A percentile compares a stretch with the other conserved stretches of the same genome.
Conservation (phyloP, 768 basidiomycete species). For the Leccinum fibrillosum region DNA sequence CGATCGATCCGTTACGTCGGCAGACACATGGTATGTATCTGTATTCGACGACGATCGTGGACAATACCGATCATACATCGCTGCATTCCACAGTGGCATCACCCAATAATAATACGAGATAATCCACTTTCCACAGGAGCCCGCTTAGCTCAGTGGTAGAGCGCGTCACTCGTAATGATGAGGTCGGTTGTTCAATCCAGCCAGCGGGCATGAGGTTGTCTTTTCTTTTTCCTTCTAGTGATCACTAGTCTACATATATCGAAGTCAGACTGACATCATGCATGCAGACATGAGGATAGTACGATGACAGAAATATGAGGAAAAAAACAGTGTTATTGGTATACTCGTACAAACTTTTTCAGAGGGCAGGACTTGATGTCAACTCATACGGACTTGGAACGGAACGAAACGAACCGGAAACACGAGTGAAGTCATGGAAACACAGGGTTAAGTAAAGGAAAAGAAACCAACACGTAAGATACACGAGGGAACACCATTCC, state of each 20-base stretch:
- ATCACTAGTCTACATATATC: too few species aligned
- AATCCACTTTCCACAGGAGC: background rate
- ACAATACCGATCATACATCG: background rate
- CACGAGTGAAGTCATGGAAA: background rate
- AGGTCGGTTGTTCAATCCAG: slow-evolving; percentile 47
- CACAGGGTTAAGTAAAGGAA: background rate
- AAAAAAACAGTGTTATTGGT: background rate
- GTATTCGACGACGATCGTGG: background rate
- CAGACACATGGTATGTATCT: too few species aligned
- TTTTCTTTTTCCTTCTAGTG: too few species aligned
- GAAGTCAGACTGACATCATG: background rate
- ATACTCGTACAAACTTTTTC: background rate
- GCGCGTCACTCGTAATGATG: slow-evolving; percentile 32
- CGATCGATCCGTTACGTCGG: background rate
- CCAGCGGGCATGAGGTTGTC: slow-evolving; percentile 33
- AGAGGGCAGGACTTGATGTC: background rate
- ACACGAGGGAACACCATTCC: background rate
- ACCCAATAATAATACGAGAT: background rate
- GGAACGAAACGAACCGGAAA: background rate
- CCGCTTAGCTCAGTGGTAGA: slow-evolving; percentile 12
- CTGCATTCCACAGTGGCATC: background rate
- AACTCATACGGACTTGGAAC: background rate
- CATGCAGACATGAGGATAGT: background rate
- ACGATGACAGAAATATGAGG: background rate
- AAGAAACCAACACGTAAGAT: background rate